Conservation (phyloP, 169 alveolate species). For the Plasmodium yoelii region DNA sequence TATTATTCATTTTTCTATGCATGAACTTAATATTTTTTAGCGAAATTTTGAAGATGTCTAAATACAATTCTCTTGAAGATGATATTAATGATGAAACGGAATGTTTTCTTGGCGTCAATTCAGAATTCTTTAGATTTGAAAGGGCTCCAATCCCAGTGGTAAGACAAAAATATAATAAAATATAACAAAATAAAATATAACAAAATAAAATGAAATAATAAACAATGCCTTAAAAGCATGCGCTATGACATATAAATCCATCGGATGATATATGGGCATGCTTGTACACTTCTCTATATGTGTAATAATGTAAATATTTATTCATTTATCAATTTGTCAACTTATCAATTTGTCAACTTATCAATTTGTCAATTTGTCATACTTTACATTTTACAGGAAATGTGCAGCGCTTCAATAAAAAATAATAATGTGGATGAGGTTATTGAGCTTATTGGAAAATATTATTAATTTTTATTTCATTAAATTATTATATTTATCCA, state of each 20-base stretch:
- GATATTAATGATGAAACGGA: slow-evolving; percentile 55
- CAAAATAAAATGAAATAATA: not conserved
- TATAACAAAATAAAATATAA: not conserved
- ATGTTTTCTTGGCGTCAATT: slow-evolving; percentile 35
- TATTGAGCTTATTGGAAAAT: slow-evolving; percentile 39
- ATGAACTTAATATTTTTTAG: slow-evolving; percentile 8
- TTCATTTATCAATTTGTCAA: too few species aligned
- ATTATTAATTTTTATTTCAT: slow-evolving; percentile 12
- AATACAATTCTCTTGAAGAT: slow-evolving; percentile 54
- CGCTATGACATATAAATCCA: not conserved
- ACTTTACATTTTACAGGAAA: slow-evolving; percentile 23
- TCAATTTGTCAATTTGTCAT: too few species aligned
- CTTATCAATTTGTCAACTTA: too few species aligned
- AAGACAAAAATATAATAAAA: not conserved
- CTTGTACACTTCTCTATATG: not conserved
- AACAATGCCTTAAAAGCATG: not conserved
- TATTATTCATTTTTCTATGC: not conserved
- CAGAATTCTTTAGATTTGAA: slow-evolving; percentile 71
- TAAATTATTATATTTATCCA: slow-evolving; percentile 5
- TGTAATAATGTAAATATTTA: too few species aligned
- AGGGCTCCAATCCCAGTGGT: slow-evolving; percentile 63
- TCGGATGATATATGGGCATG: not conserved
- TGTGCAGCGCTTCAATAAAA: slow-evolving; percentile 54
- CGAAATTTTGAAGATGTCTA: slow-evolving; percentile 73
- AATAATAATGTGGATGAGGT: slow-evolving; percentile 45